Base-by-base conservation (phyloP, 495 filamentous ascomycete genomes). In the Friedmanniomyces simplex region DNA sequence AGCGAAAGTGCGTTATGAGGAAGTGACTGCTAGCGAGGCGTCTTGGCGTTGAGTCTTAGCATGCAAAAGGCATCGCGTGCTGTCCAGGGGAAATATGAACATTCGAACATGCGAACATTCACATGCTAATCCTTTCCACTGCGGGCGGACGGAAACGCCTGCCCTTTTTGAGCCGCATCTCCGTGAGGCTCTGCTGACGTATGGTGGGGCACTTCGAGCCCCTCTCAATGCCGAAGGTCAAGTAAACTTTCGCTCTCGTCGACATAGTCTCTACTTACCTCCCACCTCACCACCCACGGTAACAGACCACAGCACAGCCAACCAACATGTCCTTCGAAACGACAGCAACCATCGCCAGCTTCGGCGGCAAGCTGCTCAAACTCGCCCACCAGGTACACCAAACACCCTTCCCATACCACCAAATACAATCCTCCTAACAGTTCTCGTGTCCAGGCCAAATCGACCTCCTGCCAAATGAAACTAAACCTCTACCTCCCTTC, bases 331-430 rank as follows among this genome's bases (percentile, higher is more conserved):
- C 82, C 57, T 85, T 96, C 75, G 83, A 84, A 66, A 93, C 86
- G 59, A 94, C 85, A 71, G 86, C 89, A 18, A 87, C 85, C 61
- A 96, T 97, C 70, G 79, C 85, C 72, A 89, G 83, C 67, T 97
- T 96, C 73, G 90, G 91, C 68, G 93, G 93, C 63, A 93, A 90
- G 73, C 88, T 98, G 53, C 80, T 95, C 62, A 97, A 97, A 73
- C 84, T 97, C 26, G 81, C 80, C 64, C 93, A 98, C 80, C 73
- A 82, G 63, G 59, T 57, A 58, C 32, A 43, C 14, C n/a, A n/a
- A n/a, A 43, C 20, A n/a, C 14, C 14, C 3, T 3, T 22, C 14
- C 14, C 5, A 43, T 16, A 43, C 41, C 14, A 43, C 5, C n/a
- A 13, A 43, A 20, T 46, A 52, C 25, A 32, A n/a, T n/a, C n/a